Evolutionary conservation across 2,329 filamentous ascomycete species (phyloP).

Genomic region (Colletotrichum sojae): DNA sequence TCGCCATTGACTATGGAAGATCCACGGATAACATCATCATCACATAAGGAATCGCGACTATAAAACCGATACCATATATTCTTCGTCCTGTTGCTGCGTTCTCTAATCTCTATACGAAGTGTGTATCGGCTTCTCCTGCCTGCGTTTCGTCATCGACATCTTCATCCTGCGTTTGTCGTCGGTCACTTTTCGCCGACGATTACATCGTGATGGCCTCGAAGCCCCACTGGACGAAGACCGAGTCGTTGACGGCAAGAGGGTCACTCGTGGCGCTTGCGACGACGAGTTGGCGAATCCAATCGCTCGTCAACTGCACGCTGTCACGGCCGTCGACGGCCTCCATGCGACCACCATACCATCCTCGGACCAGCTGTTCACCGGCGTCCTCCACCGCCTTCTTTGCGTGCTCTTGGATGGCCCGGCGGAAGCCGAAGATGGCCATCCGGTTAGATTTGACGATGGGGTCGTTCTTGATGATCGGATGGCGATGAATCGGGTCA

Average conservation of each 20-base stretch:
- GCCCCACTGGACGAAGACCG: not conserved
- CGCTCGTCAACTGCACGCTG: slow-evolving; percentile 6
- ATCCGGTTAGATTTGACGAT: not conserved
- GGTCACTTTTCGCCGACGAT: not conserved
- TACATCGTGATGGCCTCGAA: not conserved
- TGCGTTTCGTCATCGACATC: no score
- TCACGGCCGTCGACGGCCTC: not conserved
- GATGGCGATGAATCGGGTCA: not conserved
- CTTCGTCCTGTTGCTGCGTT: no score
- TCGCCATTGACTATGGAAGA: no score
- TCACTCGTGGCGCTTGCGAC: not conserved
- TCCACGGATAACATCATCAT: no score
- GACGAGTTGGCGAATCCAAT: slow-evolving; percentile 2
- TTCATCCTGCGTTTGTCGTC: no score
- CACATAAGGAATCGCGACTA: no score
- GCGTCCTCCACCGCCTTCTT: not conserved
- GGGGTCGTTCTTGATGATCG: not conserved
- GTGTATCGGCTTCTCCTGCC: no score
- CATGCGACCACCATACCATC: slow-evolving; percentile 17
- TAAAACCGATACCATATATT: no score
- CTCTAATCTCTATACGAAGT: no score
- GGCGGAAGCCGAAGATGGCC: slow-evolving; percentile 1
- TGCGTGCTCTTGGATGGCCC: not conserved
- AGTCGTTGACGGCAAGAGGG: not conserved
- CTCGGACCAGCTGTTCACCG: not conserved